Percentiles rank a stretch among this genome's conserved stretches.
Conservation (phyloP, 2,329 filamentous ascomycete genomes). For the Plenodomus biglobosus region DNA sequence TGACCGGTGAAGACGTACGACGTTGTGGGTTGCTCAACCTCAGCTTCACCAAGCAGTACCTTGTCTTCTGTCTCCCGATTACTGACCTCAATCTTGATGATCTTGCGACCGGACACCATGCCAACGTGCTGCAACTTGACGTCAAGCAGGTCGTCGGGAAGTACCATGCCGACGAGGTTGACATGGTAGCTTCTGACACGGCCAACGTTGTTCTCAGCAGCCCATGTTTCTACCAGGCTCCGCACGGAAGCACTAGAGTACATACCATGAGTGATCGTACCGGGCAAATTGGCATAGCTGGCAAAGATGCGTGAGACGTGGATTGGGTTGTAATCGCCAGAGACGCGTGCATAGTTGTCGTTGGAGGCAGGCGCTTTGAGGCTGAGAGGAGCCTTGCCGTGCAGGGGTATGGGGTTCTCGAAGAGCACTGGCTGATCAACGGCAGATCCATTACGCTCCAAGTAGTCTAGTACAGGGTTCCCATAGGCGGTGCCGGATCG, state of each 20-base stretch:
- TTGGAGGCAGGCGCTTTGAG: slow-evolving; percentile 93
- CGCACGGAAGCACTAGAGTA: slow-evolving; percentile 97
- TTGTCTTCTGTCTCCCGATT: slow-evolving; percentile 97
- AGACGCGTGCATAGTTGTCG: slow-evolving; percentile 96
- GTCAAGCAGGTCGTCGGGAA: slow-evolving; percentile 92
- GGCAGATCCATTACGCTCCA: slow-evolving; percentile 84
- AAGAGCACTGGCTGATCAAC: slow-evolving; percentile 97
- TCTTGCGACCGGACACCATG: slow-evolving; percentile 98
- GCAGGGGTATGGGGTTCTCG: slow-evolving; percentile 94
- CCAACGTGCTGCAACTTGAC: slow-evolving; percentile 95
- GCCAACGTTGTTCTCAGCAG: slow-evolving; percentile 96
- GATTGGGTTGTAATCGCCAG: slow-evolving; percentile 97
- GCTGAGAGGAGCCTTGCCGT: slow-evolving; percentile 83
- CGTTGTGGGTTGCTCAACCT: slow-evolving; percentile 95
- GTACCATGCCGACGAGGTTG: slow-evolving; percentile 95
- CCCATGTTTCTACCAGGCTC: slow-evolving; percentile 97
- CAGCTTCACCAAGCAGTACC: slow-evolving; percentile 90
- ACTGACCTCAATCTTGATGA: slow-evolving; percentile 96
- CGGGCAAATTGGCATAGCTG: slow-evolving; percentile 90
- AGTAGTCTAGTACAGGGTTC: slow-evolving; percentile 95
- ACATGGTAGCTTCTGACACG: slow-evolving; percentile 97
- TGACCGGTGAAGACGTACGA: slow-evolving; percentile 98
- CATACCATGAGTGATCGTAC: slow-evolving; percentile 99
- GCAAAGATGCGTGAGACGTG: slow-evolving; percentile 97
- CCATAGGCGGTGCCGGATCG: slow-evolving; percentile 88